Conservation (phyloP, 345 rosid genomes). For the Durio zibethinus region DNA sequence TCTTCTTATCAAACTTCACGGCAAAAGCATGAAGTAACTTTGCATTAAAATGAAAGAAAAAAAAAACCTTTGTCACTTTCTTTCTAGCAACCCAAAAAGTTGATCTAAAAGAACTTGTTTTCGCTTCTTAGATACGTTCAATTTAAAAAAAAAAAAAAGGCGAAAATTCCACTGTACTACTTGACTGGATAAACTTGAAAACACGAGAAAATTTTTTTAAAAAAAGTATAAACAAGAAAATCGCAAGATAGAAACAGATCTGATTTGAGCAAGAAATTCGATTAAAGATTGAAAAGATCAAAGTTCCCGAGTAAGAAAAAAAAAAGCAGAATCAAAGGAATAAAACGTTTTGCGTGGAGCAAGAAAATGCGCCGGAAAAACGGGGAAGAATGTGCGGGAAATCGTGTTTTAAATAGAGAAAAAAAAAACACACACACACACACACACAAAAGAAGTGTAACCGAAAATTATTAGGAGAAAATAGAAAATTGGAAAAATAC, state of each 20-base stretch:
- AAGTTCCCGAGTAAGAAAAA: background rate
- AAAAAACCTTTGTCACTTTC: background rate
- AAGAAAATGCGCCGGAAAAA: background rate
- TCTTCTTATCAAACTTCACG: background rate
- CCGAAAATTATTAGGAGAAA: background rate
- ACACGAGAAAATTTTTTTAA: background rate
- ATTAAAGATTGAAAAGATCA: background rate
- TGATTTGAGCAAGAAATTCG: background rate
- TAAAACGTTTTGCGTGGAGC: background rate
- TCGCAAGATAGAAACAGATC: background rate
- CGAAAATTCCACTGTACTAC: background rate
- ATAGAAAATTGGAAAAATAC: background rate
- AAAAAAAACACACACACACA: too few relatives aligned
- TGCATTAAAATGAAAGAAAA: background rate
- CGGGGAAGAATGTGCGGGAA: background rate
- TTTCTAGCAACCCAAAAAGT: background rate
- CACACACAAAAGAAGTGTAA: background rate
- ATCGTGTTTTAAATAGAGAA: background rate
- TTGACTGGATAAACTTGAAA: background rate
- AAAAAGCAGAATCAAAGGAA: background rate
- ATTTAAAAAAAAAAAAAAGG: background rate
- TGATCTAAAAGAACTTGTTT: background rate
- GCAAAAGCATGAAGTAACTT: conserved; percentile 5
- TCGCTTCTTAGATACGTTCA: background rate
- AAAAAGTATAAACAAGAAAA: background rate